Evolutionary conservation across 2,329 filamentous ascomycete species (phyloP).

Genomic region (Arthroderma sp.): DNA sequence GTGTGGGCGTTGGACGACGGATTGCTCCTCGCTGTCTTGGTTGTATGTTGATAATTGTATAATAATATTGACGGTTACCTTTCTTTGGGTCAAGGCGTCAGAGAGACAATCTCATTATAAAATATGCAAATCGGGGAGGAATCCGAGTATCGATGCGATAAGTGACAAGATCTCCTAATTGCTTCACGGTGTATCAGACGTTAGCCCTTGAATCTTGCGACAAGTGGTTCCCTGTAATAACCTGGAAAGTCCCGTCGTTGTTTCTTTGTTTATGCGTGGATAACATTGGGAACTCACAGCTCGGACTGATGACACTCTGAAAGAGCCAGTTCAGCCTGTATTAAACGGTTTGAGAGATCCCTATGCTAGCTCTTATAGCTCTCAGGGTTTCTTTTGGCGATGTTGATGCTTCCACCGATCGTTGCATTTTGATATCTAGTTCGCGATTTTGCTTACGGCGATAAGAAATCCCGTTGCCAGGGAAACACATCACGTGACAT

Average conservation of each 20-base stretch:
- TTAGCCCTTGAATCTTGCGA: slow-evolving; percentile 2
- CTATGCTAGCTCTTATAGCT: not conserved
- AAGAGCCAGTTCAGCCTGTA: not conserved
- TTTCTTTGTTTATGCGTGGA: slow-evolving; percentile 2
- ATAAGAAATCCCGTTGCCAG: not conserved
- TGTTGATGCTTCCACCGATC: not conserved
- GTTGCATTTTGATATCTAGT: not conserved
- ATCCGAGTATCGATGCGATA: not conserved
- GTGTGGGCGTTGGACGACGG: not conserved
- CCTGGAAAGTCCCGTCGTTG: not conserved
- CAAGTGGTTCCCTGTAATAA: not conserved
- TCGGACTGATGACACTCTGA: not conserved
- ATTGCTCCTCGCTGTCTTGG: not conserved
- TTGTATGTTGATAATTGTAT: not conserved
- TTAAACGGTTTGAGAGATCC: not conserved
- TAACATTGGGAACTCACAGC: not conserved
- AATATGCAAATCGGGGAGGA: not conserved
- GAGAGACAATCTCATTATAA: not conserved
- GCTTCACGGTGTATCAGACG: not conserved
- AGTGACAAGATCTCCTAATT: not conserved
- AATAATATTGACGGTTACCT: not conserved
- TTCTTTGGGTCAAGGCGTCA: not conserved
- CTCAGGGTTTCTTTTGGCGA: not conserved
- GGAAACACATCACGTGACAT: not conserved
- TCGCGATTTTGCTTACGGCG: not conserved